Conservation (phyloP, 2,329 filamentous ascomycete species). For the Clonostachys sp. region DNA sequence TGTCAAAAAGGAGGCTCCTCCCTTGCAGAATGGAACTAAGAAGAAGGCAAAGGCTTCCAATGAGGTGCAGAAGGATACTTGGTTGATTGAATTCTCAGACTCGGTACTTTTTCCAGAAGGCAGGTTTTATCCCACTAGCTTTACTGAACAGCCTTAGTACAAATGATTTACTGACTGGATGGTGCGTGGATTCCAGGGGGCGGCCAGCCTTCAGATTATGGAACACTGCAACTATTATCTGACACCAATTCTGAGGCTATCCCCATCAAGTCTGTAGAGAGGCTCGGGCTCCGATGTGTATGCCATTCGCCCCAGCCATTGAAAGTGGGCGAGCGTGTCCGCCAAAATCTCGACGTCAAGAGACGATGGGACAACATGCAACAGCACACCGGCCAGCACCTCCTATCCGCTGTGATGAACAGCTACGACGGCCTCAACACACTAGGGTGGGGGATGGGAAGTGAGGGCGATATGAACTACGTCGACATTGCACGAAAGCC, state of each 20-base stretch:
- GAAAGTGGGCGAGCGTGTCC: constrained; percentile 8
- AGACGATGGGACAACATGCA: constrained; percentile 26
- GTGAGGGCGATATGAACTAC: constrained; percentile 18
- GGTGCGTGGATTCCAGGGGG: constrained; percentile 10
- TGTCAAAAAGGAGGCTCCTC: constrained; percentile 9
- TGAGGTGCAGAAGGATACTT: constrained; percentile 7
- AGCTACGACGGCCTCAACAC: constrained; percentile 13
- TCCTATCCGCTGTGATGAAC: constrained; percentile 21
- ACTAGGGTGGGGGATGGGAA: constrained; percentile 21
- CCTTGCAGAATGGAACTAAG: constrained; percentile 7
- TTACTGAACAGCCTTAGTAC: neutral
- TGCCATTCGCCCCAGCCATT: constrained; percentile 11
- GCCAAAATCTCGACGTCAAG: constrained; percentile 16
- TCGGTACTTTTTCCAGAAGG: constrained; percentile 23
- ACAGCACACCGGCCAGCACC: constrained; percentile 23
- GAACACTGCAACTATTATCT: constrained; percentile 10
- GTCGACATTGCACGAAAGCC: constrained; percentile 20
- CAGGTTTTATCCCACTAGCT: neutral
- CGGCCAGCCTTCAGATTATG: constrained; percentile 21
- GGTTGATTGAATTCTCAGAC: constrained; percentile 21
- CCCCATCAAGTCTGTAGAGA: constrained; percentile 13
- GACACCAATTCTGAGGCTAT: constrained; percentile 6
- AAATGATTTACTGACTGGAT: neutral
- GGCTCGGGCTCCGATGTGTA: constrained; percentile 17
- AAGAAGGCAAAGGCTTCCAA: constrained; percentile 5